Evolutionary conservation across 768 basidiomycete genomes (phyloP).

Genomic region (Galerina marginata): DNA sequence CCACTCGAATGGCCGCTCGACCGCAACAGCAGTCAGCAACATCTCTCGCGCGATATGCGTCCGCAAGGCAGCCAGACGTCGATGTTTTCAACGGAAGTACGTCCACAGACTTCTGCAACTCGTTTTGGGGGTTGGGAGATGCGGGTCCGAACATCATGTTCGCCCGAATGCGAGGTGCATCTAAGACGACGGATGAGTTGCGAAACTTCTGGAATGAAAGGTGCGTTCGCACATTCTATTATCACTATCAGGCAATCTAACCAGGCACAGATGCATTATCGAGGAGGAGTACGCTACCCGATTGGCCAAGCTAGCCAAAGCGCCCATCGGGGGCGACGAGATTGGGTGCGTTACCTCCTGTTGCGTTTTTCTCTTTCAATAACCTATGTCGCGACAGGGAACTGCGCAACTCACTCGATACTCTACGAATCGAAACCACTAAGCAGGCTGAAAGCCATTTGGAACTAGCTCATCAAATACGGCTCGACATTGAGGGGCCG

Average conservation of each 20-base stretch:
- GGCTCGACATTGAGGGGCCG: conserved; percentile 70
- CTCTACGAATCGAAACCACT: conserved; percentile 82
- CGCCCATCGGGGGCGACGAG: conserved; percentile 87
- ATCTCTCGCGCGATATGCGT: conserved; percentile 68
- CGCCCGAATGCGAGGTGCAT: conserved; percentile 84
- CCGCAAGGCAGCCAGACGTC: conserved; percentile 50
- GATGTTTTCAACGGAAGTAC: conserved; percentile 48
- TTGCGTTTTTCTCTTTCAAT: conserved; percentile 3
- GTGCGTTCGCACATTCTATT: conserved; percentile 48
- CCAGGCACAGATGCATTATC: conserved; percentile 67
- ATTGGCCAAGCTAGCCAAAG: conserved; percentile 78
- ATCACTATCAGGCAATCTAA: conserved; percentile 13
- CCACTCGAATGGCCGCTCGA: conserved; percentile 58
- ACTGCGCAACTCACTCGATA: conserved; percentile 79
- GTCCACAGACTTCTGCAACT: conserved; percentile 86
- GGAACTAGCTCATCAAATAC: conserved; percentile 74
- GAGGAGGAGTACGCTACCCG: conserved; percentile 95
- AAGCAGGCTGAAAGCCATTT: conserved; percentile 75
- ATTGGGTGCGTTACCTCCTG: conserved; percentile 74
- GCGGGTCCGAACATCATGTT: conserved; percentile 89
- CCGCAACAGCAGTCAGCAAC: conserved; percentile 70
- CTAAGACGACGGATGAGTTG: conserved; percentile 88
- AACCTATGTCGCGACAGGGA: conserved; percentile 54
- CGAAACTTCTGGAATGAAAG: conserved; percentile 91
- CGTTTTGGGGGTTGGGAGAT: conserved; percentile 92